Evolutionary conservation across 2,329 filamentous ascomycete species (phyloP).

Genomic region (Colletotrichum orchidophilum): DNA sequence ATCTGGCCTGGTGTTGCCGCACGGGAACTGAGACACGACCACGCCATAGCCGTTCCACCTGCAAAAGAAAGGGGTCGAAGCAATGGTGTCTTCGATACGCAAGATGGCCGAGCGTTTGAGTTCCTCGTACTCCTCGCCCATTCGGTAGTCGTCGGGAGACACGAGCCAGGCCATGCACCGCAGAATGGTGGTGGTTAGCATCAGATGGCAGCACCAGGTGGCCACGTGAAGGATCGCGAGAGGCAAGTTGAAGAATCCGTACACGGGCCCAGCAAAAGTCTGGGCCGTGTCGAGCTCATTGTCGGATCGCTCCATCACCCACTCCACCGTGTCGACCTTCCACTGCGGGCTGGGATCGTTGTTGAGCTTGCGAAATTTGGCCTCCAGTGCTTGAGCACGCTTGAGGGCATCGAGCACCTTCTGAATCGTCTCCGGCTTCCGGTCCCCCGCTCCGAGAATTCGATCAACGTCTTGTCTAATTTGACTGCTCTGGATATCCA

Average conservation of each 20-base stretch:
- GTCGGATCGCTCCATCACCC: constrained; percentile 26
- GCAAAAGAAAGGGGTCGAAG: constrained; percentile 35
- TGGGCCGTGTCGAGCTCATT: constrained; percentile 24
- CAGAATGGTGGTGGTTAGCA: constrained; percentile 37
- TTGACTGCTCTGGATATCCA: constrained; percentile 36
- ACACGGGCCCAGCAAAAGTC: constrained; percentile 31
- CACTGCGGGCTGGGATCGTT: constrained; percentile 33
- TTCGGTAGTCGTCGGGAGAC: constrained; percentile 33
- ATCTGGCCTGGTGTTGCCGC: constrained; percentile 24
- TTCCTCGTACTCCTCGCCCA: constrained; percentile 34
- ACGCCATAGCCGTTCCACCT: constrained; percentile 35
- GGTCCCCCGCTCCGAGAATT: constrained; percentile 15
- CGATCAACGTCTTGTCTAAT: constrained; percentile 36
- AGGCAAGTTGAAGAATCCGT: constrained; percentile 36
- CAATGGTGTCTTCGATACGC: constrained; percentile 35
- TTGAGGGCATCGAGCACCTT: constrained; percentile 31
- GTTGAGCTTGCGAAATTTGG: constrained; percentile 31
- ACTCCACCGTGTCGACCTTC: constrained; percentile 28
- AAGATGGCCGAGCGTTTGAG: constrained; percentile 31
- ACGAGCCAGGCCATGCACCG: constrained; percentile 37
- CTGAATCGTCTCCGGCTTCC: constrained; percentile 28
- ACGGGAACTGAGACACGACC: constrained; percentile 32
- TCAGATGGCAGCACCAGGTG: constrained; percentile 36
- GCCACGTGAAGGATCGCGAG: constrained; percentile 35
- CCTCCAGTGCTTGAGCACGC: constrained; percentile 30